Percentiles rank a stretch among this genome's conserved stretches.
These are phyloP conservation scores for Cercospora sojina DNA, from an alignment of 2,329 filamentous ascomycete genomes.

Conservation along the genomic window DNA sequence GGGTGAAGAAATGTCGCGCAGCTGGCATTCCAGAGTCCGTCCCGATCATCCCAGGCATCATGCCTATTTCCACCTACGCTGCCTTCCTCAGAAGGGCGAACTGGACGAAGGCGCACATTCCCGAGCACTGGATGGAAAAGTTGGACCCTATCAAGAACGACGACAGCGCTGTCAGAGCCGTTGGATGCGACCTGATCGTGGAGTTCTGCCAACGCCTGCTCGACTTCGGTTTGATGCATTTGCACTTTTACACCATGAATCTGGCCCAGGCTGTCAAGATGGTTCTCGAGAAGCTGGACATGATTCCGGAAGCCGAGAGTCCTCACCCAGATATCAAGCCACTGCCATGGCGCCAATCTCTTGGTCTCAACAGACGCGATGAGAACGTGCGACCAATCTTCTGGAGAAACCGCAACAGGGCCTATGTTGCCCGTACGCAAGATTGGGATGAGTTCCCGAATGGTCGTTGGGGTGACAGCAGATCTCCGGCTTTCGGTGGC, in stretches of 20 bases:
- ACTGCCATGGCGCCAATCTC: conserved; percentile 94
- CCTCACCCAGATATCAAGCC: conserved; percentile 56
- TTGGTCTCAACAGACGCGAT: conserved; percentile 80
- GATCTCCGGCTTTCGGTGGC: conserved; percentile 94
- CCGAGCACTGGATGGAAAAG: conserved; percentile 73
- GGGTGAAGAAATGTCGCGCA: conserved; percentile 82
- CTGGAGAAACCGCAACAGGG: conserved; percentile 96
- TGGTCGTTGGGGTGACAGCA: conserved; percentile 95
- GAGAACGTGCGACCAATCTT: conserved; percentile 98
- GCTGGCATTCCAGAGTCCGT: conserved; percentile 69
- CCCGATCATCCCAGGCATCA: conserved; percentile 82
- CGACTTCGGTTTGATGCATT: conserved; percentile 72
- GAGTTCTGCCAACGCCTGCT: conserved; percentile 87
- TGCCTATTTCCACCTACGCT: conserved; percentile 93
- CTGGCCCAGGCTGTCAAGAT: conserved; percentile 89
- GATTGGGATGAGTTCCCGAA: conserved; percentile 99
- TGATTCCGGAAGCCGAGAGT: conserved; percentile 74
- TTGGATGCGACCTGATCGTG: conserved; percentile 82
- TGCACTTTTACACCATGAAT: conserved; percentile 99
- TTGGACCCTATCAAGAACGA: conserved; percentile 96
- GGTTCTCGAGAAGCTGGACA: conserved; percentile 84
- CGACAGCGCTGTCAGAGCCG: conserved; percentile 84
- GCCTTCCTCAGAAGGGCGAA: conserved; percentile 86
- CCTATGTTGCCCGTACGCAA: conserved; percentile 90
- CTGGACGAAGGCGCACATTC: conserved; percentile 85